These are phyloP conservation scores for Globisporangium cystogenes DNA, from an alignment of 352 stramenopile species.

Conservation along the genomic window DNA sequence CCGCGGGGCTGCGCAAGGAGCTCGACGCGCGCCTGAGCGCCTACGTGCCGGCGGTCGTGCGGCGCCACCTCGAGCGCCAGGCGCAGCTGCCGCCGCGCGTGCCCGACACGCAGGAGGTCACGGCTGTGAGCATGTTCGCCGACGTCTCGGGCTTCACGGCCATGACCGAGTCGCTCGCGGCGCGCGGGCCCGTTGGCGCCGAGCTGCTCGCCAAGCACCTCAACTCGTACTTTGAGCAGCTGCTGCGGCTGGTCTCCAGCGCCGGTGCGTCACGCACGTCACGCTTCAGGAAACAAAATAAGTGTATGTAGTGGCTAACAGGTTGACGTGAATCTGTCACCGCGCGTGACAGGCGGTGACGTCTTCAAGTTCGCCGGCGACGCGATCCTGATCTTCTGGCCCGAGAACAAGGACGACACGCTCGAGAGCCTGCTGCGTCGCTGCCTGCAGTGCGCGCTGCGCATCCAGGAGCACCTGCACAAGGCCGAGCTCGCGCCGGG, in stretches of 20 bases:
- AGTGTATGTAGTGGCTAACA: not conserved
- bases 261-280: slow-evolving; percentile 20
- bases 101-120: slow-evolving; percentile 68
- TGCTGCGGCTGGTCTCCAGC: slow-evolving; percentile 74
- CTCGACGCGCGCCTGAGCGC: slow-evolving; percentile 79
- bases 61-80: slow-evolving; percentile 66
- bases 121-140: slow-evolving; percentile 90
- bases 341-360: slow-evolving; percentile 40
- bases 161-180: slow-evolving; percentile 90
- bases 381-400: slow-evolving; percentile 94
- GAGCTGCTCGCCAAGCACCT: slow-evolving; percentile 89
- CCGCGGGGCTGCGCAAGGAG: slow-evolving; percentile 54
- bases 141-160: slow-evolving; percentile 94
- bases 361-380: slow-evolving; percentile 96
- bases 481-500: slow-evolving; percentile 75
- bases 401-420: slow-evolving; percentile 86
- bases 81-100: slow-evolving; percentile 23
- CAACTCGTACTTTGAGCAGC: slow-evolving; percentile 93
- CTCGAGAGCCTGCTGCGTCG: slow-evolving; percentile 75
- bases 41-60: slow-evolving; percentile 78
- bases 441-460: slow-evolving; percentile 85
- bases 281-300: no score
- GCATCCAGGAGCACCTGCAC: slow-evolving; percentile 89
- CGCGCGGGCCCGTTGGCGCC: slow-evolving; percentile 73
- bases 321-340: not conserved